These are phyloP conservation scores for Anthostomella pinea DNA, from an alignment of 2,329 filamentous ascomycete species.

Conservation along the genomic window DNA sequence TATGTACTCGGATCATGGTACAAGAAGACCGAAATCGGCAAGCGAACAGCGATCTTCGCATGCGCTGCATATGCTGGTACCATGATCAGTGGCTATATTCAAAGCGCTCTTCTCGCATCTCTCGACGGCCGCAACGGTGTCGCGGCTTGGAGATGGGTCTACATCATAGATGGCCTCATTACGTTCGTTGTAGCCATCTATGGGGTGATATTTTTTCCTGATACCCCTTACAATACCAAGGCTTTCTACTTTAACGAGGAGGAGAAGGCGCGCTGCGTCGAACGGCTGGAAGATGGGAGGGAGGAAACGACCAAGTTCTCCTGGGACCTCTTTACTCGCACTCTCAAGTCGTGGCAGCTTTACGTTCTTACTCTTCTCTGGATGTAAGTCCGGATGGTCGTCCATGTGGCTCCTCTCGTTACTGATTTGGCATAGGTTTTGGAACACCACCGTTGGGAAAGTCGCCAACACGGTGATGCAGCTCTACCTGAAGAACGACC, in stretches of 20 bases:
- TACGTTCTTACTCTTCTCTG: constrained; percentile 28
- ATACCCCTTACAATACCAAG: constrained; percentile 40
- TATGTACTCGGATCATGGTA: constrained; percentile 59
- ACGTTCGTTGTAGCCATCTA: constrained; percentile 51
- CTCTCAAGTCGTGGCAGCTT: constrained; percentile 24
- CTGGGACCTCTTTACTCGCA: constrained; percentile 22
- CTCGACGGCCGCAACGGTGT: constrained; percentile 43
- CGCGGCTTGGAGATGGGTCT: constrained; percentile 50
- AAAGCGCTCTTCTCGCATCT: constrained; percentile 42
- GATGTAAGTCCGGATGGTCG: constrained; percentile 18
- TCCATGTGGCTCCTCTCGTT: too few species aligned
- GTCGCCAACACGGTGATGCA: constrained; percentile 29
- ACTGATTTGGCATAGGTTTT: constrained; percentile 16
- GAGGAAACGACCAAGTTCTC: constrained; percentile 23
- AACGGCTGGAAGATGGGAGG: constrained; percentile 29
- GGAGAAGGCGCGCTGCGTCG: constrained; percentile 40
- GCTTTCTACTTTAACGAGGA: constrained; percentile 36
- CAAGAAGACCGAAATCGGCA: constrained; percentile 57
- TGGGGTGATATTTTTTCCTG: constrained; percentile 49
- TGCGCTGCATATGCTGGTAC: constrained; percentile 58
- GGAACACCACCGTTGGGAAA: constrained; percentile 28
- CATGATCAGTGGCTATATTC: constrained; percentile 57
- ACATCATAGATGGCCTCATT: constrained; percentile 40
- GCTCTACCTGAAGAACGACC: constrained; percentile 27
- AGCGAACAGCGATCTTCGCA: constrained; percentile 62